Conservation (phyloP, 495 filamentous ascomycete species). For the Daldinia grandis region DNA sequence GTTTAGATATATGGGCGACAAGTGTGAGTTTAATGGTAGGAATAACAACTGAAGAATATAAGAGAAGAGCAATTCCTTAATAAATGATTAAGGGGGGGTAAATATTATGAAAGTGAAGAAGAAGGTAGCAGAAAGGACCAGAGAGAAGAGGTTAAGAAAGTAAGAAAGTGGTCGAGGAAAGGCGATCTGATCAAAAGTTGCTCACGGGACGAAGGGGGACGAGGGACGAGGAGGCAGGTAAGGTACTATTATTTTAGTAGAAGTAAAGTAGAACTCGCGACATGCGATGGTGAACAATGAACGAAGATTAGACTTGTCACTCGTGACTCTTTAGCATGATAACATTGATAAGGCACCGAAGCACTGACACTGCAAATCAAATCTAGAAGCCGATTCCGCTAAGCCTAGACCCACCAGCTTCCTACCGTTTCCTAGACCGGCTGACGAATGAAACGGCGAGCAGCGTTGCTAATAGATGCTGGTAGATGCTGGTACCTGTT, state of each 20-base stretch:
- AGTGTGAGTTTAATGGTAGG: neutral
- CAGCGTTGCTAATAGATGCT: constrained; percentile 9
- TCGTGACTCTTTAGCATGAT: constrained; percentile 47
- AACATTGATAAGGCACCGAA: constrained; percentile 41
- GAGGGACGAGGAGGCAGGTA: constrained; percentile 5
- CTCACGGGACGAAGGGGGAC: constrained; percentile 30
- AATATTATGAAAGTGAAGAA: constrained; percentile 14
- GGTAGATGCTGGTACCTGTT: constrained; percentile 25
- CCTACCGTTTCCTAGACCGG: neutral
- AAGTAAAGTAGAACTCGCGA: constrained; percentile 27
- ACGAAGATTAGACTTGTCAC: constrained; percentile 46
- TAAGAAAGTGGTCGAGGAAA: constrained; percentile 21
- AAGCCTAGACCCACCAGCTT: constrained; percentile 10
- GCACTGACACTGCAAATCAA: constrained; percentile 27
- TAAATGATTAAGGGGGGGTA: neutral
- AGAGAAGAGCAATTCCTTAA: constrained; percentile 35
- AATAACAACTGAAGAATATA: neutral
- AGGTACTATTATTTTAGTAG: constrained; percentile 15
- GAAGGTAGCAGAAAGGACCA: constrained; percentile 33
- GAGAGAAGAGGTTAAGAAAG: constrained; percentile 17
- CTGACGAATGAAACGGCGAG: constrained; percentile 21
- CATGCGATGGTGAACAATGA: constrained; percentile 32
- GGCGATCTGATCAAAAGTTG: constrained; percentile 28
- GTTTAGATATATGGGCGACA: neutral
- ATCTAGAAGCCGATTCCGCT: constrained; percentile 43